These are phyloP conservation scores for Boletus holoroseus DNA, from an alignment of 1,284 basidiomycete species.

Conservation along the genomic window DNA sequence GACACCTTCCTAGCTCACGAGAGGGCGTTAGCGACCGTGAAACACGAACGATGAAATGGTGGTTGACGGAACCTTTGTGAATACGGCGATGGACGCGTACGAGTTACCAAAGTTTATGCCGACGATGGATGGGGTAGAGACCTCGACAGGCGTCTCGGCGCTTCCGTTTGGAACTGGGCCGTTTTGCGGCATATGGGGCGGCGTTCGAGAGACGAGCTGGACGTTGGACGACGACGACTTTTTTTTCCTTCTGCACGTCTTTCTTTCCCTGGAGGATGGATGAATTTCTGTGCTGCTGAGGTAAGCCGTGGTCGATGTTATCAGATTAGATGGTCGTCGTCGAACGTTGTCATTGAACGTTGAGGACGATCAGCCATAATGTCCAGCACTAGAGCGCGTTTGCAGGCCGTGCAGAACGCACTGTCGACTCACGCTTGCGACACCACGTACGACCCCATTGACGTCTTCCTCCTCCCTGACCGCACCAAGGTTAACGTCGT, in stretches of 20 bases:
- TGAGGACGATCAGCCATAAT: neutral
- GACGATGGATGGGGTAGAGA: conserved; percentile 52
- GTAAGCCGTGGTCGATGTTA: conserved; percentile 8
- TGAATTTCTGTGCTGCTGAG: conserved; percentile 6
- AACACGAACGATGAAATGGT: neutral
- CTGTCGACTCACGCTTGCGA: neutral
- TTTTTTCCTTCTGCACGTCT: neutral
- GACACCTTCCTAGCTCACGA: conserved; percentile 65
- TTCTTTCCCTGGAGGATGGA: neutral
- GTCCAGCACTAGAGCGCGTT: conserved; percentile 6
- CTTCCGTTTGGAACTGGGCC: conserved; percentile 36
- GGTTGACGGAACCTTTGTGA: conserved; percentile 74
- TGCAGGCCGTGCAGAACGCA: conserved; percentile 15
- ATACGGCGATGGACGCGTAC: conserved; percentile 91
- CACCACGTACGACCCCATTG: neutral
- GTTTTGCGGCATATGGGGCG: conserved; percentile 23
- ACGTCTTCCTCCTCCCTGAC: conserved; percentile 19
- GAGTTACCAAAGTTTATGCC: conserved; percentile 98
- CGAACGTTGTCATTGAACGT: neutral
- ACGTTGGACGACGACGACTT: neutral
- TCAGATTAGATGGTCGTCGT: conserved; percentile 12
- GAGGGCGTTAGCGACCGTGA: neutral
- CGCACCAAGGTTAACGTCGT: conserved; percentile 7
- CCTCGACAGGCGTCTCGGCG: conserved; percentile 34
- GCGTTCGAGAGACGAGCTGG: neutral